Percentiles rank a stretch among this genome's conserved stretches.
Evolutionary conservation across 2,329 filamentous ascomycete species (phyloP).

Genomic region (Diaporthe vaccinii): DNA sequence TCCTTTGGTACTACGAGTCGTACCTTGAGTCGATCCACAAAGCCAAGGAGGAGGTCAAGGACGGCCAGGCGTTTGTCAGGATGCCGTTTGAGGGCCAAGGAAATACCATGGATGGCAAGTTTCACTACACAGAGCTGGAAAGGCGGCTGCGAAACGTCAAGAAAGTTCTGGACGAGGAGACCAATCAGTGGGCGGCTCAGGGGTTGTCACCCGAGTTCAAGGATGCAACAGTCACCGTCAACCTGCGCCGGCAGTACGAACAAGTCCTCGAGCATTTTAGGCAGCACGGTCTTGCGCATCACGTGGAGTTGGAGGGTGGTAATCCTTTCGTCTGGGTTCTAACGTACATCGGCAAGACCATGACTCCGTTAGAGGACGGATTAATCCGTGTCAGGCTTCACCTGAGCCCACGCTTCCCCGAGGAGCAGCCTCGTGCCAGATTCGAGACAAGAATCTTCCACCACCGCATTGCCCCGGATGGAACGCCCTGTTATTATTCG

Average conservation of each 20-base stretch:
- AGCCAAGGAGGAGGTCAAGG: conserved; percentile 73
- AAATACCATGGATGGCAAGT: conserved; percentile 89
- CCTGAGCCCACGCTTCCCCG: conserved; percentile 88
- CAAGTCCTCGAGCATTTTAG: conserved; percentile 85
- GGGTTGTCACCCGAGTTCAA: conserved; percentile 74
- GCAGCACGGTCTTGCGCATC: conserved; percentile 77
- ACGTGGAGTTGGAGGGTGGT: conserved; percentile 80
- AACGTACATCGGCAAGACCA: conserved; percentile 90
- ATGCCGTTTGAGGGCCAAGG: conserved; percentile 88
- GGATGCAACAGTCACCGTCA: conserved; percentile 83
- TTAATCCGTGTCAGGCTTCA: conserved; percentile 85
- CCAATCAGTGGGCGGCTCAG: conserved; percentile 76
- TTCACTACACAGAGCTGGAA: conserved; percentile 83
- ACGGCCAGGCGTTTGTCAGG: conserved; percentile 74
- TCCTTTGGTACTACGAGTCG: conserved; percentile 95
- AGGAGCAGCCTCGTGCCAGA: conserved; percentile 86
- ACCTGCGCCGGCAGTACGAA: conserved; percentile 86
- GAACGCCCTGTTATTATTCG: conserved; percentile 86
- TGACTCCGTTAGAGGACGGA: conserved; percentile 93
- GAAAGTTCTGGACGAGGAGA: conserved; percentile 78
- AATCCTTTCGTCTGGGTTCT: conserved; percentile 93
- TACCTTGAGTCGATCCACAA: conserved; percentile 81
- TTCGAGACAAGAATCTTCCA: conserved; percentile 90
- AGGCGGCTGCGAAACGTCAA: conserved; percentile 78
- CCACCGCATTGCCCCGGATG: conserved; percentile 84